Evolutionary conservation across 257 asterid genomes (phyloP), one percentile per base, ranked within the genome.

Genomic region (Salvia splendens): DNA sequence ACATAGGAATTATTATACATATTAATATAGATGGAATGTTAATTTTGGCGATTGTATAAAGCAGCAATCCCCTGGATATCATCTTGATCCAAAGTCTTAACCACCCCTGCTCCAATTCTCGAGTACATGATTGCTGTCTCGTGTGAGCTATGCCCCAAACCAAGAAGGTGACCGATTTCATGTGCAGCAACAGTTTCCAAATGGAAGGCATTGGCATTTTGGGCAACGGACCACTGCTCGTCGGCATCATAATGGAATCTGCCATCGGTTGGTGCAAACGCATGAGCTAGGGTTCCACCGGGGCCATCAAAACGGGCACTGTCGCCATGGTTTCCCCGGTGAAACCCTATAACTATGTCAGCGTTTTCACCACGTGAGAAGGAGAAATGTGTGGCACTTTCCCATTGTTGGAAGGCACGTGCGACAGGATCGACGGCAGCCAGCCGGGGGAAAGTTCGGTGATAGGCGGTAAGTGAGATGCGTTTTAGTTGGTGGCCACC

Each of bases 201-300:
- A 12, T 70, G 61, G 53, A 70, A 48, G 4, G 4, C 11, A 50
- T 60, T 17, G 0, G 72, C 38, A 2, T 3, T 1, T 0, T 70
- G 28, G 4, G 63, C 77, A 5, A 43, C 14, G 5, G 73, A 65
- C 73, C 80, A 80, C 3, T 2, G 1, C 58, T 80, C 85, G 8
- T 70, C 82, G 1, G 73, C 75, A 40, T 80, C 78, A 33, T 15
- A 76, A 35, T 70, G 80, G 36, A 76, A 69, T 48, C 75, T 61
- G 6, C 83, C 86, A 12, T 61, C 15, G 3, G 68, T 57, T 3
- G 82, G 83, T 5, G 71, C 20, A 5, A 50, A 69, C 0, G 86
- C 76, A 11, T 82, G 86, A 3, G 86, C 86, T 33, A 76, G 12
- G 2, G 14, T 45, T 24, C 78, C 80, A 0, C 82, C 82, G 0